These are phyloP conservation scores for Exophiala sp. DNA, from an alignment of 2,329 filamentous ascomycete genomes.

Conservation along the genomic window DNA sequence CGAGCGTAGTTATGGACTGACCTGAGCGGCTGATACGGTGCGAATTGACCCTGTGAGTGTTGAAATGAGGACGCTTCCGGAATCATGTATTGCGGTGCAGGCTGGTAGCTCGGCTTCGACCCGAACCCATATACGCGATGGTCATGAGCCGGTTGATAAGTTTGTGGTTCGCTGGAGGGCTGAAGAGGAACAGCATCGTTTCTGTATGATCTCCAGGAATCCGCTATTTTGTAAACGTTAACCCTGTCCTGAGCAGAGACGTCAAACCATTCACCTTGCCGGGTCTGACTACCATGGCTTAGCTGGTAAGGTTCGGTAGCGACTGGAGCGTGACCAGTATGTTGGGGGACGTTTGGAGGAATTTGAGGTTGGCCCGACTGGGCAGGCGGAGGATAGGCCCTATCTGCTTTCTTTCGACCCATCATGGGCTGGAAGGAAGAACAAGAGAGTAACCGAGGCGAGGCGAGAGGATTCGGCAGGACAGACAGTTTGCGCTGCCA, in stretches of 20 bases:
- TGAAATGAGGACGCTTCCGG: slow-evolving; percentile 1
- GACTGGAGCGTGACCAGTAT: not conserved
- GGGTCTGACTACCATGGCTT: slow-evolving; percentile 4
- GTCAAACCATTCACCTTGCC: slow-evolving; percentile 25
- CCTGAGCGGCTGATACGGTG: slow-evolving; percentile 22
- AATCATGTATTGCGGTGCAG: not conserved
- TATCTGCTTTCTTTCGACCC: slow-evolving; percentile 1
- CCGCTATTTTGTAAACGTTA: slow-evolving; percentile 28
- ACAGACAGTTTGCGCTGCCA: slow-evolving; percentile 13
- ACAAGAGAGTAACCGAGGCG: not conserved
- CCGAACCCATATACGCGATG: not conserved
- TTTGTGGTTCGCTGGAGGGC: slow-evolving; percentile 6
- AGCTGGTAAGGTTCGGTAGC: slow-evolving; percentile 1
- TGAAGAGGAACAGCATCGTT: slow-evolving; percentile 20
- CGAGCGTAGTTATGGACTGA: slow-evolving; percentile 26
- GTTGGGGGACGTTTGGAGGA: not conserved
- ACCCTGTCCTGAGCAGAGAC: slow-evolving; percentile 13
- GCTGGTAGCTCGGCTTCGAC: not conserved
- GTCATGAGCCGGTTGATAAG: not conserved
- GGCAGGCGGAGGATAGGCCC: not conserved
- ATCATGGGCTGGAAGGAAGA: slow-evolving; percentile 2
- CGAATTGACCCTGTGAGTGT: not conserved
- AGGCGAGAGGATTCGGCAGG: slow-evolving; percentile 2
- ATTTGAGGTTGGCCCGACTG: not conserved
- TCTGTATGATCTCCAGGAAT: slow-evolving; percentile 27